Evolutionary conservation across 2,329 filamentous ascomycete species (phyloP).

Genomic region (Trichoderma afroharzianum): DNA sequence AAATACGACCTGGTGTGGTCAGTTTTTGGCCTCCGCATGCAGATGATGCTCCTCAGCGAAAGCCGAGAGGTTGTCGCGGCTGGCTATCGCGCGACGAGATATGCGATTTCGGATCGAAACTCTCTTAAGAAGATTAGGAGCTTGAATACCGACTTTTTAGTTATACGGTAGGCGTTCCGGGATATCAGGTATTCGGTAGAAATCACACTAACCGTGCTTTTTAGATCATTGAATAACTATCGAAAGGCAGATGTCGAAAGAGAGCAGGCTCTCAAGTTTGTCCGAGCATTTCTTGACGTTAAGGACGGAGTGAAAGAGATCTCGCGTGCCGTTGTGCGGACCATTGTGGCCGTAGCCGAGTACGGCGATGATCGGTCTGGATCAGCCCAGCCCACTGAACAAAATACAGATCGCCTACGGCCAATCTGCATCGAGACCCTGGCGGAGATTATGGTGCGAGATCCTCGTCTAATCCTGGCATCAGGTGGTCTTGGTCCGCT

Average conservation of each 20-base stretch:
- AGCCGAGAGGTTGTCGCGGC: slow-evolving; percentile 94
- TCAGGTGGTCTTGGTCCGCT: slow-evolving; percentile 81
- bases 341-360: slow-evolving; percentile 86
- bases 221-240: slow-evolving; percentile 83
- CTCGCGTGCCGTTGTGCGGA: slow-evolving; percentile 80
- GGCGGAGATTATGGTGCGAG: slow-evolving; percentile 83
- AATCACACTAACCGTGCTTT: background rate
- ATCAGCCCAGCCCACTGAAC: slow-evolving; percentile 63
- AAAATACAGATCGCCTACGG: slow-evolving; percentile 77
- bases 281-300: slow-evolving; percentile 90
- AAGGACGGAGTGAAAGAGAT: slow-evolving; percentile 88
- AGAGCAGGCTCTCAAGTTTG: slow-evolving; percentile 94
- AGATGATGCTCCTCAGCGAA: slow-evolving; percentile 93
- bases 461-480: slow-evolving; percentile 74
- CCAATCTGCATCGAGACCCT: slow-evolving; percentile 92
- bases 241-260: slow-evolving; percentile 95
- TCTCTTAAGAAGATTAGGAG: slow-evolving; percentile 85
- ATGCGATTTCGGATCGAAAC: slow-evolving; percentile 86
- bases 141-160: slow-evolving; percentile 87
- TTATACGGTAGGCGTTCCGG: slow-evolving; percentile 52
- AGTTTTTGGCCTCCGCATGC: slow-evolving; percentile 87
- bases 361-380: slow-evolving; percentile 82
- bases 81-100: slow-evolving; percentile 87
- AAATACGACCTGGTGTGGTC: slow-evolving; percentile 98
- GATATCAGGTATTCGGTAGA: background rate